Evolutionary conservation across 2,329 filamentous ascomycete genomes (phyloP).

Genomic region (Epichloe uncinata): DNA sequence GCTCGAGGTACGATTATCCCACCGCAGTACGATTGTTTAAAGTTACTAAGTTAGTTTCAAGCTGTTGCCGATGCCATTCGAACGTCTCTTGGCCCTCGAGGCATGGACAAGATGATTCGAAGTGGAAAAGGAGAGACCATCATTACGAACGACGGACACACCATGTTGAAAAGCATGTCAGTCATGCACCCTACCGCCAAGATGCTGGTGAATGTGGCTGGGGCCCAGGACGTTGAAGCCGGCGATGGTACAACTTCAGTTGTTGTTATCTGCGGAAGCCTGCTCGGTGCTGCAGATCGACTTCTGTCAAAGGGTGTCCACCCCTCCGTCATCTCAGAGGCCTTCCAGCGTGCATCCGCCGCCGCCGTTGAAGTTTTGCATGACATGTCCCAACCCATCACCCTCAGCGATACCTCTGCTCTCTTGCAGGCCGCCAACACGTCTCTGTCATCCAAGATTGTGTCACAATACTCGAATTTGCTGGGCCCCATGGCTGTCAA

Average conservation of each 20-base stretch:
- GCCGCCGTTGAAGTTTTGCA: constrained; percentile 83
- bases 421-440: constrained; percentile 95
- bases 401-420: constrained; percentile 73
- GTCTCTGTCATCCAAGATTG: constrained; percentile 95
- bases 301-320: constrained; percentile 89
- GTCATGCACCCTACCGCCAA: constrained; percentile 99
- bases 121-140: constrained; percentile 93
- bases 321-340: constrained; percentile 88
- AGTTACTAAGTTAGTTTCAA: constrained; percentile 21
- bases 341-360: constrained; percentile 87
- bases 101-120: constrained; percentile 99
- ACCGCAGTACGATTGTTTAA: neutral
- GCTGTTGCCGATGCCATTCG: constrained; percentile 95
- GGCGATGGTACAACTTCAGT: constrained; percentile 97
- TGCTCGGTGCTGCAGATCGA: constrained; percentile 85
- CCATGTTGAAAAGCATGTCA: constrained; percentile 97
- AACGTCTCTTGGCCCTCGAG: constrained; percentile 88
- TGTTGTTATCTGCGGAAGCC: constrained; percentile 90
- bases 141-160: constrained; percentile 99
- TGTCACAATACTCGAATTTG: constrained; percentile 89
- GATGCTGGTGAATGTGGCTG: constrained; percentile 95
- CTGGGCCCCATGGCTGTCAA: constrained; percentile 98
- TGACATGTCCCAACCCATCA: constrained; percentile 90
- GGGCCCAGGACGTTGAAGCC: constrained; percentile 95
- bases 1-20: constrained; percentile 60